Base-by-base conservation (phyloP, 306 rosid genomes). In the Prunus mongolica region DNA sequence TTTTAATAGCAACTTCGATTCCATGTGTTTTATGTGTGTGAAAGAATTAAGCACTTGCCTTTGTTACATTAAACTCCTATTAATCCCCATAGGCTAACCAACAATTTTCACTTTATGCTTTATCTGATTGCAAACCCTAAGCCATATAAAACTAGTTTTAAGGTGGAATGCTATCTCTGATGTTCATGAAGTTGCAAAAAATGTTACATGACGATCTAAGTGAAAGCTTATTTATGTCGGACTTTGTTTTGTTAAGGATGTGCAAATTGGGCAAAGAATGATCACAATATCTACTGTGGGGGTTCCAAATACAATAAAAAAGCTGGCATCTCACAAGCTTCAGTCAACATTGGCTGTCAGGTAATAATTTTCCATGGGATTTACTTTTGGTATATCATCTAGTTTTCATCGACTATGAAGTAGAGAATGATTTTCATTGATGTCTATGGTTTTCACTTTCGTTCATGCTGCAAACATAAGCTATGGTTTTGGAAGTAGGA, bases 301-400 rank as follows among this genome's bases (percentile, higher is more conserved):
- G 7, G 98, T 92, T 84, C 98, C 98, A 62, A 95, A 95, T 85
- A 92, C 98, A 50, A 89, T 95, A 67, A 89, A 81, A 84, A 92
- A 62, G 91, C 81, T 95, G 81, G 98, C 98, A 77, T 81, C 98
- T 76, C 93, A 90, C 87, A 95, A 92, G 80, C 97, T 95, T 85
- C 98, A 95, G 76, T 95, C 98, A 54, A 92, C 98, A 49, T 81
- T 95, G 89, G 98, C 98, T 16, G 93, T 95, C 88, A 95, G 98
- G 98, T 95, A 84, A 28, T 65, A 18, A 55, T 76, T 47, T 57
- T 49, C 63, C 6, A 28, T 79, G 64, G 3, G 19, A 24, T 68
- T 24, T 49, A 13, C 58, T 47, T 68, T 6, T 25, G 56, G 57
- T 14, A 46, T 7, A 46, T 20, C 14, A 9, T 49, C n/a, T 50